Evolutionary conservation across 2,329 filamentous ascomycete species (phyloP).

Genomic region (Alternaria arbusti): DNA sequence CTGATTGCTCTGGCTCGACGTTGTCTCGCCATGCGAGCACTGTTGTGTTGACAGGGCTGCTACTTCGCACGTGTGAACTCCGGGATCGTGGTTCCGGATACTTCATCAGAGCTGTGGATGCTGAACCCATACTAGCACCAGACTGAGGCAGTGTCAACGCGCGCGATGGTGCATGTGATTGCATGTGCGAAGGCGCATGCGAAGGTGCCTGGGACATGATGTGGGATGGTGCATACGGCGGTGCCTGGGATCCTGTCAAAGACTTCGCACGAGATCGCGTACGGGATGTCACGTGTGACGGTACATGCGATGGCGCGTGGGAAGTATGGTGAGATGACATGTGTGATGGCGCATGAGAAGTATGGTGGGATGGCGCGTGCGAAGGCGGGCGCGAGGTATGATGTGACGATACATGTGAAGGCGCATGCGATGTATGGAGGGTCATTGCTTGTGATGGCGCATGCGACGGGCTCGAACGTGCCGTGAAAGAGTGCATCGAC

Average conservation of each 20-base stretch:
- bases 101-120: slow-evolving; percentile 34
- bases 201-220: background rate
- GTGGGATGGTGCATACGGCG: background rate
- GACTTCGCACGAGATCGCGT: background rate
- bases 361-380: slow-evolving; percentile 2
- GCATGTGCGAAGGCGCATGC: background rate
- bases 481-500: slow-evolving; percentile 20
- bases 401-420: background rate
- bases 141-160: slow-evolving; percentile 21
- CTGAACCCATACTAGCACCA: slow-evolving; percentile 14
- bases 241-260: background rate
- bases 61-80: slow-evolving; percentile 11
- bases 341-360: background rate
- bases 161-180: slow-evolving; percentile 18
- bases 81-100: slow-evolving; percentile 18
- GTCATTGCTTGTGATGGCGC: slow-evolving; percentile 1
- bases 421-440: background rate
- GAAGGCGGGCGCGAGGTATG: background rate
- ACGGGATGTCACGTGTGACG: slow-evolving; percentile 1
- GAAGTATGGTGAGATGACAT: background rate
- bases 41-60: slow-evolving; percentile 36
- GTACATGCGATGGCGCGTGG: background rate
- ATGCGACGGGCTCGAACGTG: slow-evolving; percentile 6
- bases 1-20: slow-evolving; percentile 21
- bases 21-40: slow-evolving; percentile 25